Conservation (phyloP, 768 basidiomycete genomes). For the Termitomyces sp. region DNA sequence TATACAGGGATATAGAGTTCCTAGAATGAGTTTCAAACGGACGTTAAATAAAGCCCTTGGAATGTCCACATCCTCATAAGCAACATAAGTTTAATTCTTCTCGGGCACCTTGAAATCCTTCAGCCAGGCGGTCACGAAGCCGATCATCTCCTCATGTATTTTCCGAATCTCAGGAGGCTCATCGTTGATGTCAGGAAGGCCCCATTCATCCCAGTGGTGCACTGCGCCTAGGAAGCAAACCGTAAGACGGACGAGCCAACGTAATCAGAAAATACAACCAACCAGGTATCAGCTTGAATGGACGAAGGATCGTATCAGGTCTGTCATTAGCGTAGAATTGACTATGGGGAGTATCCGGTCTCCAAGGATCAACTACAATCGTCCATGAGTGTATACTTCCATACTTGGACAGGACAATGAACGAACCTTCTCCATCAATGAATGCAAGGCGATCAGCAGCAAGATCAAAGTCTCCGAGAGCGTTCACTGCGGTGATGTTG, state of each 20-base stretch:
- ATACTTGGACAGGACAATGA: background rate
- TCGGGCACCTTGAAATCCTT: slow-evolving; percentile 37
- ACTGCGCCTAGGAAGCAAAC: slow-evolving; percentile 44
- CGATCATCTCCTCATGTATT: slow-evolving; percentile 77
- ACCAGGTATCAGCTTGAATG: slow-evolving; percentile 88
- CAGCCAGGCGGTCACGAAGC: slow-evolving; percentile 76
- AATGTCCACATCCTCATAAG: background rate
- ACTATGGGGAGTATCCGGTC: slow-evolving; percentile 81
- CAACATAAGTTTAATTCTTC: background rate
- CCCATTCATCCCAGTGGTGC: slow-evolving; percentile 78
- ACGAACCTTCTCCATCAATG: slow-evolving; percentile 77
- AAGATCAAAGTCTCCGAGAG: slow-evolving; percentile 79
- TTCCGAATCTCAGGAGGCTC: slow-evolving; percentile 78
- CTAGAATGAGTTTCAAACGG: background rate
- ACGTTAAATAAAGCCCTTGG: background rate
- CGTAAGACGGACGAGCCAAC: background rate
- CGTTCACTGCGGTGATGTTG: slow-evolving; percentile 79
- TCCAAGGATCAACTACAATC: slow-evolving; percentile 79
- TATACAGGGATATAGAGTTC: background rate
- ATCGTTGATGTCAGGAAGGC: slow-evolving; percentile 46
- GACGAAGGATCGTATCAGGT: slow-evolving; percentile 64
- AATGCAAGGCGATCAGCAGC: slow-evolving; percentile 79
- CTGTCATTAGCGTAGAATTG: slow-evolving; percentile 56
- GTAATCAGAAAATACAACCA: background rate
- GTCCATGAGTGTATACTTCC: background rate